A percentile compares a stretch with the other conserved stretches of the same genome.
phyloP scores from a whole-genome alignment of 352 stramenopile genomes.

The Aphanomyces euteiches region DNA sequence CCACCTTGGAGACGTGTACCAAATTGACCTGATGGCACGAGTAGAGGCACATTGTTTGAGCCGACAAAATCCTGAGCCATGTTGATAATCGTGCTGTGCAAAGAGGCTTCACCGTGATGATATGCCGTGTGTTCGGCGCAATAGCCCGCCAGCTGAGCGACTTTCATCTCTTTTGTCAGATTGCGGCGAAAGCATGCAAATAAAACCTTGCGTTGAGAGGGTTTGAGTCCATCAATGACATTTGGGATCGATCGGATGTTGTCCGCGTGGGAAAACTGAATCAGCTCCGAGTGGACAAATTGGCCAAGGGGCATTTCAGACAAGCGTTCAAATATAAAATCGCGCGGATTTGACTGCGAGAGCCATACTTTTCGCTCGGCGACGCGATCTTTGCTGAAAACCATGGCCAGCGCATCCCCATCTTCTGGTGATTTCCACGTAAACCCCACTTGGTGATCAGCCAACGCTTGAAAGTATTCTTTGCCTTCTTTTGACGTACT shows the following conservation, averaged over 20 bases:
- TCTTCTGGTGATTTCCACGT: constrained; percentile 63
- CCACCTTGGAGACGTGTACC: constrained; percentile 97
- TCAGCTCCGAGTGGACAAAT: constrained; percentile 99
- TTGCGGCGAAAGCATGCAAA: constrained; percentile 98
- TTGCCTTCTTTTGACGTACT: constrained; percentile 96
- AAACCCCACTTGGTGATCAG: constrained; percentile 93
- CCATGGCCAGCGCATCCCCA: constrained; percentile 96
- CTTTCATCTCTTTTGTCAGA: constrained; percentile 98
- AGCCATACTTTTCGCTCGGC: constrained; percentile 97
- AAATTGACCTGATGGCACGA: constrained; percentile 98
- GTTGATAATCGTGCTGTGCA: constrained; percentile 97
- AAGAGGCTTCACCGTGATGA: constrained; percentile 98
- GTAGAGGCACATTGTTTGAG: constrained; percentile 98
- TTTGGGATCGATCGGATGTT: constrained; percentile 95
- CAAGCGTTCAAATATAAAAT: constrained; percentile 92
- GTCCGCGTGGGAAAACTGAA: constrained; percentile 97
- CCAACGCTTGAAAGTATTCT: constrained; percentile 97
- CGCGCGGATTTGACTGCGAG: constrained; percentile 75
- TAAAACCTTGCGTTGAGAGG: constrained; percentile 97
- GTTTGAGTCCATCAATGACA: constrained; percentile 96
- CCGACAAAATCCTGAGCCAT: constrained; percentile 99
- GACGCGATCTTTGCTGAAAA: constrained; percentile 96
- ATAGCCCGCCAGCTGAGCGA: constrained; percentile 98
- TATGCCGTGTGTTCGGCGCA: constrained; percentile 97
- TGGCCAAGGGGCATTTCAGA: constrained; percentile 90